These are phyloP conservation scores for Ceratobasidium sp. DNA, from an alignment of 1,284 basidiomycete genomes.

Conservation along the genomic window DNA sequence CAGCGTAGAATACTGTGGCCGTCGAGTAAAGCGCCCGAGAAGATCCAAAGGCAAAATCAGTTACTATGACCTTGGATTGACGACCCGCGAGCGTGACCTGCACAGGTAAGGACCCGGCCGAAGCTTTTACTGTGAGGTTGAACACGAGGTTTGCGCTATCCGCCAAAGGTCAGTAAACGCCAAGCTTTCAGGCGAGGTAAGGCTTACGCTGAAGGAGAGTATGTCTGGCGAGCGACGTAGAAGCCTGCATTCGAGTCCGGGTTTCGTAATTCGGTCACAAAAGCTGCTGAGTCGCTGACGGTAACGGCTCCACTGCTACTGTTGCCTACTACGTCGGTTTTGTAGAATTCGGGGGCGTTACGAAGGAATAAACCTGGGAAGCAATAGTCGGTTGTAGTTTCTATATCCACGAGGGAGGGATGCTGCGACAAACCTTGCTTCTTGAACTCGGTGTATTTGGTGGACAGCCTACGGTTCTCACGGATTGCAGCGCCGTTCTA, in stretches of 20 bases:
- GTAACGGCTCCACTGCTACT: conserved; percentile 61
- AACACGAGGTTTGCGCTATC: conserved; percentile 37
- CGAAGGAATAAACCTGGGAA: conserved; percentile 66
- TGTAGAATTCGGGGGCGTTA: conserved; percentile 76
- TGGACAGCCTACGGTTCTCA: conserved; percentile 71
- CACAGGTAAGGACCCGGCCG: conserved; percentile 55
- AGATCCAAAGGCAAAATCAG: conserved; percentile 59
- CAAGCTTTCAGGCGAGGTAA: not conserved
- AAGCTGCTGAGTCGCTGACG: conserved; percentile 64
- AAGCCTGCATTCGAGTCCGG: conserved; percentile 72
- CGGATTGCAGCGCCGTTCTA: conserved; percentile 61
- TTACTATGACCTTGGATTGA: conserved; percentile 49
- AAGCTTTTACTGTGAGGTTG: conserved; percentile 53
- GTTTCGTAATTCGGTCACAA: conserved; percentile 71
- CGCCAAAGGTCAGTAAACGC: not conserved
- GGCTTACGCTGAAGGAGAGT: conserved; percentile 72
- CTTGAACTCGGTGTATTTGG: conserved; percentile 79
- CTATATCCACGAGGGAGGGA: not conserved
- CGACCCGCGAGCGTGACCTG: conserved; percentile 56
- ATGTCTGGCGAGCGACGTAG: conserved; percentile 72
- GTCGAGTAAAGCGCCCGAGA: conserved; percentile 53
- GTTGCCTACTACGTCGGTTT: conserved; percentile 77
- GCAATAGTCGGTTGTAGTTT: not conserved
- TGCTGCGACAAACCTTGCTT: conserved; percentile 60
- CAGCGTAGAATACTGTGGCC: conserved; percentile 73